Evolutionary conservation across 2,329 filamentous ascomycete species (phyloP), one percentile per base, ranked within the genome.

Genomic region (Hypoxylon sp.): DNA sequence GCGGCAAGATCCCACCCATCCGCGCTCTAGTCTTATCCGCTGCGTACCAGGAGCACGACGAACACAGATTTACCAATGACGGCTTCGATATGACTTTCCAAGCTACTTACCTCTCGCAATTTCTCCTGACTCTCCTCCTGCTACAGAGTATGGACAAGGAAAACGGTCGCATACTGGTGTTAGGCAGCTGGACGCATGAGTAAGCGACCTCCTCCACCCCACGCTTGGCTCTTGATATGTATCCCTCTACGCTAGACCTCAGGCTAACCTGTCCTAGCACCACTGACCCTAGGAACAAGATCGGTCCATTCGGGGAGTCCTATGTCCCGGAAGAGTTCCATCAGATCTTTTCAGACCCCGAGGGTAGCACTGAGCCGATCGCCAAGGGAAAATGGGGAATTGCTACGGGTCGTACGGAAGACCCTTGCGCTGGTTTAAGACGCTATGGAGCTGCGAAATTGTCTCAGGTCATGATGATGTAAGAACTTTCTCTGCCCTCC

Each of bases 71-170:
- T 54, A 78, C 76, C 10, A 64, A 73, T 2, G 78, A 81, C 51
- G 78, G 78, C 7, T 77, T 77, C 42, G 79, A 80, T 44, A 75
- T 73, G 64, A 74, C 75, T 4, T 81, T 80, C 55, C 72, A 75
- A 51, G 66, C 69, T 30, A 79, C 76, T 63, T 80, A 79, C 64
- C 74, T 81, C 6, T 72, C 72, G 0, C 77, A 79, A 48, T 80
- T 76, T 66, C 75, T 80, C 27, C 66, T 81, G 17, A 75, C 75
- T 2, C 40, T 80, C 14, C 60, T 80, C 22, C 64, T 80, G 10
- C 70, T 81, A 17, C 68, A 75, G 64, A 79, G 78, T 46, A 75
- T 80, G 73, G 78, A 80, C 70, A 73, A 71, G 57, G 66, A 77
- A 46, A 42, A 69, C 2, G 79, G 78, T 2, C 72, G 78, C 6